A percentile compares a stretch with the other conserved stretches of the same genome.
phyloP scores from a whole-genome alignment of 495 filamentous ascomycete species.

The Evansstolkia leycettana region DNA sequence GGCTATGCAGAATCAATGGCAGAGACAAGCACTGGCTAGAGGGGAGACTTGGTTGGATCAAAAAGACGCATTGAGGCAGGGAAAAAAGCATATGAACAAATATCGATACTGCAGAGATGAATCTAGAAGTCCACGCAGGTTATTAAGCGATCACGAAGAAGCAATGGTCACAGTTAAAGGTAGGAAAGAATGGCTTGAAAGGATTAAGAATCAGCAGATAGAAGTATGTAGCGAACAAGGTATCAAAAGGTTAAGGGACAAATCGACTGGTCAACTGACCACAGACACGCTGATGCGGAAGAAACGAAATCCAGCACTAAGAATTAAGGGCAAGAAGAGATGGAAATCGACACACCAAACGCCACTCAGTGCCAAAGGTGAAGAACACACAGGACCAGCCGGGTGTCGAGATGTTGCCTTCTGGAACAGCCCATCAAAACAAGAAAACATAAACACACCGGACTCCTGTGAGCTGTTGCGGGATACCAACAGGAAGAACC shows the following conservation, averaged over 20 bases:
- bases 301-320: slow-evolving; percentile 7
- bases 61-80: slow-evolving; percentile 5
- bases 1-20: slow-evolving; percentile 3
- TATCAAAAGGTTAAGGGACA: slow-evolving; percentile 13
- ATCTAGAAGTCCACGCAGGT: slow-evolving; percentile 12
- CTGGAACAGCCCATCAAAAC: slow-evolving; percentile 28
- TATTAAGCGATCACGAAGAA: slow-evolving; percentile 4
- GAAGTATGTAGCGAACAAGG: slow-evolving; percentile 16
- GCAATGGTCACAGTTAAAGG: slow-evolving; percentile 2
- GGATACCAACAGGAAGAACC: slow-evolving; percentile 13
- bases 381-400: slow-evolving; percentile 42
- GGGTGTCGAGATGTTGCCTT: slow-evolving; percentile 30
- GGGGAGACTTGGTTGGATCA: slow-evolving; percentile 1
- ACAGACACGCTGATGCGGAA: slow-evolving; percentile 17
- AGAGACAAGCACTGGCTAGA: slow-evolving; percentile 1
- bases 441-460: slow-evolving; percentile 27
- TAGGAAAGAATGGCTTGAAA: slow-evolving; percentile 9
- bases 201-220: slow-evolving; percentile 3
- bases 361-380: slow-evolving; percentile 31
- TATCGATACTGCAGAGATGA: slow-evolving; percentile 4
- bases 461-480: slow-evolving; percentile 35
- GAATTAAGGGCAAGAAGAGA: slow-evolving; percentile 12
- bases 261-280: slow-evolving; percentile 12
- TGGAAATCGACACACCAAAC: slow-evolving; percentile 14
- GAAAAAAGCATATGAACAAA: slow-evolving; percentile 13